These are phyloP conservation scores for Pelargonium myrrhifolium DNA, from an alignment of 441 rosid species.

Conservation along the genomic window DNA sequence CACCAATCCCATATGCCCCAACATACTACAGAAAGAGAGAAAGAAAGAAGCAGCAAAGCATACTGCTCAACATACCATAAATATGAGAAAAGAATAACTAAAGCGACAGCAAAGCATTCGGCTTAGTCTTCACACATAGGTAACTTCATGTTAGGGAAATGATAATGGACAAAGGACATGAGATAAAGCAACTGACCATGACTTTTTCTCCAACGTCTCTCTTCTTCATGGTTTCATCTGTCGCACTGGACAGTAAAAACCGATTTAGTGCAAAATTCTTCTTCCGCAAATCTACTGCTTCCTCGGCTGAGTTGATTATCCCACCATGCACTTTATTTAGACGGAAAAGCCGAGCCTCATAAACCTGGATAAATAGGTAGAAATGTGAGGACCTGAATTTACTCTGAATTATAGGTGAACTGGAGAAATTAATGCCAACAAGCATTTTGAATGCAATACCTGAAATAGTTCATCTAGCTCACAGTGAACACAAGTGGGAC, in stretches of 20 bases:
- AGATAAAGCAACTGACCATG: slow-evolving; percentile 50
- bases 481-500: slow-evolving; percentile 78
- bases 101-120: too few relatives aligned
- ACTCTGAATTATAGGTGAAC: slow-evolving; percentile 4
- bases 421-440: neutral
- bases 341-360: slow-evolving; percentile 86
- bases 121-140: neutral
- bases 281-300: slow-evolving; percentile 63
- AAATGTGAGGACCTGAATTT: slow-evolving; percentile 13
- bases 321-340: slow-evolving; percentile 67
- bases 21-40: too few relatives aligned
- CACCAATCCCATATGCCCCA: neutral
- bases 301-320: slow-evolving; percentile 71
- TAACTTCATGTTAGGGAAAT: neutral
- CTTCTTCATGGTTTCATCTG: slow-evolving; percentile 36
- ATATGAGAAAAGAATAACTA: too few relatives aligned
- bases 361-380: slow-evolving; percentile 42
- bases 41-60: too few relatives aligned
- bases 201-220: slow-evolving; percentile 65
- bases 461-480: slow-evolving; percentile 78
- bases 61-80: too few relatives aligned
- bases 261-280: slow-evolving; percentile 77
- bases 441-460: slow-evolving; percentile 32
- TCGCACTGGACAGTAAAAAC: slow-evolving; percentile 45
- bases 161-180: slow-evolving; percentile 8